A percentile compares a stretch with the other conserved stretches of the same genome.
These are phyloP conservation scores for Penicillium sp. DNA, from an alignment of 2,329 filamentous ascomycete species.

Conservation along the genomic window DNA sequence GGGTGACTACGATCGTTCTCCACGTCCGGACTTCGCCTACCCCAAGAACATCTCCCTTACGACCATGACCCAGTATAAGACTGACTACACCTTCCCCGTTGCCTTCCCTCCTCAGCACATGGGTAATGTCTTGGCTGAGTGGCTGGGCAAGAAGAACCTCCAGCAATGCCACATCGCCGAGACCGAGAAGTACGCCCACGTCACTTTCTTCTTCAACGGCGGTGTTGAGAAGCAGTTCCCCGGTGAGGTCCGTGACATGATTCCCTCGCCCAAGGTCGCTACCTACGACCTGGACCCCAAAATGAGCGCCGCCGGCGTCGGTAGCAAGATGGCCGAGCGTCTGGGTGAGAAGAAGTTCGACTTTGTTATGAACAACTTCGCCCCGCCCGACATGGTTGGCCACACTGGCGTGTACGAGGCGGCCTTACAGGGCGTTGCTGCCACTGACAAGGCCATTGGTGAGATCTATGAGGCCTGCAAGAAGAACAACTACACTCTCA, in stretches of 20 bases:
- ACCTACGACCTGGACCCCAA: slow-evolving; percentile 93
- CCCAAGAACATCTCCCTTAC: slow-evolving; percentile 81
- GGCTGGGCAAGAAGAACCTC: slow-evolving; percentile 79
- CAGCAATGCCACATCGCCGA: slow-evolving; percentile 96
- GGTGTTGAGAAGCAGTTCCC: slow-evolving; percentile 95
- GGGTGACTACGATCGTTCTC: slow-evolving; percentile 85
- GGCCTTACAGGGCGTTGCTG: slow-evolving; percentile 73
- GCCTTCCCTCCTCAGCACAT: slow-evolving; percentile 93
- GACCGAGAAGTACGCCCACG: slow-evolving; percentile 99
- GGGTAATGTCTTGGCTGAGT: slow-evolving; percentile 97
- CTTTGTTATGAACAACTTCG: slow-evolving; percentile 99
- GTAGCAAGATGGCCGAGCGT: slow-evolving; percentile 81
- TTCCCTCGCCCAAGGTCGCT: slow-evolving; percentile 87
- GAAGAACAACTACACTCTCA: slow-evolving; percentile 85
- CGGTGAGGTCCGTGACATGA: slow-evolving; percentile 86
- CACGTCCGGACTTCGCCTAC: slow-evolving; percentile 84
- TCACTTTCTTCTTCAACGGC: slow-evolving; percentile 99
- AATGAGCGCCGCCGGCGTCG: slow-evolving; percentile 90
- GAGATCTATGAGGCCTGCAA: slow-evolving; percentile 90
- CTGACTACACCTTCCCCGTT: slow-evolving; percentile 82
- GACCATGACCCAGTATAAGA: slow-evolving; percentile 99
- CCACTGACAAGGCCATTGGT: slow-evolving; percentile 91
- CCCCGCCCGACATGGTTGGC: slow-evolving; percentile 97
- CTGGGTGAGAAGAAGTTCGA: slow-evolving; percentile 80
- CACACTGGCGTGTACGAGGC: slow-evolving; percentile 97